A percentile compares a stretch with the other conserved stretches of the same genome.
Evolutionary conservation across 352 stramenopile species (phyloP).

Genomic region (Phytophthora podocarpi): DNA sequence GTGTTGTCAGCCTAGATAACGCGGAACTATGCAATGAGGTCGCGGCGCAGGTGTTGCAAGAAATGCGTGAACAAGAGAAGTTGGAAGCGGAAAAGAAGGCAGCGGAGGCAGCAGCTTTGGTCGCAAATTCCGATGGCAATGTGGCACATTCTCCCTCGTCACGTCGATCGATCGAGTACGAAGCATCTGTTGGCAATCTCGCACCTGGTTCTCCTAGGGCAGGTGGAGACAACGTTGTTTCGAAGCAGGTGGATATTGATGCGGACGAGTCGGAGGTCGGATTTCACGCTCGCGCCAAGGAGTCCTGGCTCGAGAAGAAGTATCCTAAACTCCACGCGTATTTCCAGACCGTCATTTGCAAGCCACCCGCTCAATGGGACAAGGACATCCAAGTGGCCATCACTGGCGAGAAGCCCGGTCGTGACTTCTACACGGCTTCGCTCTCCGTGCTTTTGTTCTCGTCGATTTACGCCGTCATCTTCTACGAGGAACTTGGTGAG

Average conservation of each 20-base stretch:
- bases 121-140: constrained; percentile 13
- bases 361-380: constrained; percentile 79
- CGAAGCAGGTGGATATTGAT: constrained; percentile 69
- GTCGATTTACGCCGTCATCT: constrained; percentile 73
- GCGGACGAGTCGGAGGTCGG: constrained; percentile 50
- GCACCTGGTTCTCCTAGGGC: constrained; percentile 19
- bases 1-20: constrained; percentile 37
- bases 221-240: constrained; percentile 37
- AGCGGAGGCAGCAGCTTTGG: constrained; percentile 17
- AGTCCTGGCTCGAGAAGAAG: constrained; percentile 62
- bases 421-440: constrained; percentile 76
- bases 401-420: constrained; percentile 74
- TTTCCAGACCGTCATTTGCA: constrained; percentile 67
- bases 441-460: constrained; percentile 69
- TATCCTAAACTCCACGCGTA: constrained; percentile 55
- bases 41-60: constrained; percentile 50
- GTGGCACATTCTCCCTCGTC: constrained; percentile 30
- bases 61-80: constrained; percentile 54
- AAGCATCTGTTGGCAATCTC: constrained; percentile 5
- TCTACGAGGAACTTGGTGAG: constrained; percentile 79
- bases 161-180: constrained; percentile 24
- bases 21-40: constrained; percentile 43
- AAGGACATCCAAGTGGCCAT: constrained; percentile 87
- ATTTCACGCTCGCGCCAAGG: constrained; percentile 50
- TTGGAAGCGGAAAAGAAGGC: constrained; percentile 39